Evolutionary conservation across 768 basidiomycete species (phyloP).

Genomic region (Panaeolus cyanescens): DNA sequence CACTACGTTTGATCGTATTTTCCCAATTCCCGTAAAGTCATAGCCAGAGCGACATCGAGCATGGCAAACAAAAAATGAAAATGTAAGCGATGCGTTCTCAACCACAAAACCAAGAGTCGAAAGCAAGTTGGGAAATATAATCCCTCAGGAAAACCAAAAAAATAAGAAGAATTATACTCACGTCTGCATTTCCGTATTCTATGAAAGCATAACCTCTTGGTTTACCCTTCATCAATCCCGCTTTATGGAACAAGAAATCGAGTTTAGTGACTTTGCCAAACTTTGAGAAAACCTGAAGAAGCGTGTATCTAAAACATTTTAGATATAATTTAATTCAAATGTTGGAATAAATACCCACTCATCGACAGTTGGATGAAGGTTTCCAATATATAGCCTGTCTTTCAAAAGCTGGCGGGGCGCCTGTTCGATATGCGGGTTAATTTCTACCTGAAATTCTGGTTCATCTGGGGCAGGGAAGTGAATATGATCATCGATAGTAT

Average conservation of each 20-base stretch:
- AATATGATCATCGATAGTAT: conserved; percentile 15
- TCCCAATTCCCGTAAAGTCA: conserved; percentile 8
- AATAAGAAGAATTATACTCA: conserved; percentile 46
- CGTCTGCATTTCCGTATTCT: conserved; percentile 78
- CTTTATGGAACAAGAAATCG: conserved; percentile 95
- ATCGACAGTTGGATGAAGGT: conserved; percentile 83
- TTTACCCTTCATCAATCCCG: conserved; percentile 85
- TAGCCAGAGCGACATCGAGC: conserved; percentile 15
- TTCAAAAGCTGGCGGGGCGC: conserved; percentile 43
- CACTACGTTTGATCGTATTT: conserved; percentile 5
- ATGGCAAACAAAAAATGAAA: conserved; percentile 32
- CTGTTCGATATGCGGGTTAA: conserved; percentile 4
- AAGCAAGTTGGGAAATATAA: conserved; percentile 13
- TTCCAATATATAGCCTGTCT: conserved; percentile 89
- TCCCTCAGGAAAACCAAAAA: background rate
- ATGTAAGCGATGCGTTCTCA: conserved; percentile 42
- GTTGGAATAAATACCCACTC: conserved; percentile 53
- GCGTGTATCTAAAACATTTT: conserved; percentile 62
- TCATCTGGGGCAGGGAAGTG: conserved; percentile 16
- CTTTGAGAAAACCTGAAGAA: conserved; percentile 89
- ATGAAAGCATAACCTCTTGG: conserved; percentile 96
- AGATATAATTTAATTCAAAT: background rate
- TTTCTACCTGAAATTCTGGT: conserved; percentile 1
- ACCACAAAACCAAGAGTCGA: conserved; percentile 8
- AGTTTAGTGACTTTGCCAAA: conserved; percentile 92